phyloP scores from a whole-genome alignment of 768 basidiomycete species.

The Lepiota venenata region DNA sequence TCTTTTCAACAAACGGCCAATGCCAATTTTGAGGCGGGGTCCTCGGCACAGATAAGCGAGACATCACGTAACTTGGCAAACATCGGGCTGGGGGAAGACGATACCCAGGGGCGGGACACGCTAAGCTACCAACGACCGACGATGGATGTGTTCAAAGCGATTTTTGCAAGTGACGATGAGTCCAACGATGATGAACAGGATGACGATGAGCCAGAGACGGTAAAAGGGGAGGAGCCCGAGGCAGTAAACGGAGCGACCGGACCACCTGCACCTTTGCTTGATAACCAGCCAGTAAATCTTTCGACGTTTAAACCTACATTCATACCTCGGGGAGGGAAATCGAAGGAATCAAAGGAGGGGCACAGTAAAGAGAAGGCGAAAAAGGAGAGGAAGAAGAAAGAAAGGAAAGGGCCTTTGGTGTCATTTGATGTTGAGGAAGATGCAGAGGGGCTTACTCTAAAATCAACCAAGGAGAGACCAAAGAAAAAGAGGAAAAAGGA shows the following conservation, averaged over 20 bases:
- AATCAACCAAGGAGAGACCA: slow-evolving; percentile 30
- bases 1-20: slow-evolving; percentile 11
- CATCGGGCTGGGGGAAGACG: slow-evolving; percentile 90
- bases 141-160: slow-evolving; percentile 96
- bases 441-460: slow-evolving; percentile 29
- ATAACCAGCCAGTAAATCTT: slow-evolving; percentile 42
- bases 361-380: slow-evolving; percentile 30
- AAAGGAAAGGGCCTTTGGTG: slow-evolving; percentile 48
- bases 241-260: slow-evolving; percentile 10
- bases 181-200: slow-evolving; percentile 72
- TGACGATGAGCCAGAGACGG: slow-evolving; percentile 20
- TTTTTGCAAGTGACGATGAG: slow-evolving; percentile 94
- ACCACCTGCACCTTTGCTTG: slow-evolving; percentile 14
- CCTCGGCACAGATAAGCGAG: slow-evolving; percentile 7
- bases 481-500: slow-evolving; percentile 45
- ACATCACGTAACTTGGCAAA: slow-evolving; percentile 68
- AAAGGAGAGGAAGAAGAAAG: slow-evolving; percentile 50
- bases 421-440: slow-evolving; percentile 80
- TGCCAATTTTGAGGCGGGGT: background rate
- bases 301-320: slow-evolving; percentile 90
- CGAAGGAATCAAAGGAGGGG: slow-evolving; percentile 42
- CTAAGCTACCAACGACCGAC: slow-evolving; percentile 85
- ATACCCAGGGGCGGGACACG: slow-evolving; percentile 82
- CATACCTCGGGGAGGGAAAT: slow-evolving; percentile 57
- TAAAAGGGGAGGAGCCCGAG: background rate